phyloP scores from a whole-genome alignment of 2,329 filamentous ascomycete species.

The Sporothrix luriei region DNA sequence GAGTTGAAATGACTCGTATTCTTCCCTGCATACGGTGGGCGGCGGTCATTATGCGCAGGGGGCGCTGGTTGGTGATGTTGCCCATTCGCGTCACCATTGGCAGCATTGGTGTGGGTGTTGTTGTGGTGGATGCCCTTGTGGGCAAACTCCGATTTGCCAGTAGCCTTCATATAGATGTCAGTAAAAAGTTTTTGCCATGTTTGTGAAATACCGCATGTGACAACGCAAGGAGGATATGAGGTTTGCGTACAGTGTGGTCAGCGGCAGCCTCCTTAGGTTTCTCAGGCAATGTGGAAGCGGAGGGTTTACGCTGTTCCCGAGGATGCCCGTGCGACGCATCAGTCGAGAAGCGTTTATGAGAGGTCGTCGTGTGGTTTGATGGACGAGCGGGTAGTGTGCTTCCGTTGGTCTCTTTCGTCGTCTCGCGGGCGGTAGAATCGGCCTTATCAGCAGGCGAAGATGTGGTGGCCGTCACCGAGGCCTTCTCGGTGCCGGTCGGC shows the following conservation, averaged over 20 bases:
- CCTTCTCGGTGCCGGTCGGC: constrained; percentile 35
- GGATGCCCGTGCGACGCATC: constrained; percentile 45
- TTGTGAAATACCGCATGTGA: background rate
- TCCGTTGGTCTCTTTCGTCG: constrained; percentile 44
- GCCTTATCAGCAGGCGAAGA: constrained; percentile 44
- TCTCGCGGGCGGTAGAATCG: constrained; percentile 41
- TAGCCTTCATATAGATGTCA: background rate
- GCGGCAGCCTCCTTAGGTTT: constrained; percentile 47
- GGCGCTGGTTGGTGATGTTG: constrained; percentile 20
- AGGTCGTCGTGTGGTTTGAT: constrained; percentile 43
- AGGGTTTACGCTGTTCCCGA: constrained; percentile 53
- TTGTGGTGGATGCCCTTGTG: constrained; percentile 18
- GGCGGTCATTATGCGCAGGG: constrained; percentile 29
- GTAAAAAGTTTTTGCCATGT: background rate
- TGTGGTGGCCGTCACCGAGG: constrained; percentile 27
- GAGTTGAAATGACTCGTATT: constrained; percentile 23
- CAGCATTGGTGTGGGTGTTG: constrained; percentile 16
- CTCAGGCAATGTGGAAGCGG: constrained; percentile 43
- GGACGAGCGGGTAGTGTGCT: constrained; percentile 42
- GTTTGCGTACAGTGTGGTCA: constrained; percentile 46
- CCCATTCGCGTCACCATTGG: constrained; percentile 23
- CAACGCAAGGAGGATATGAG: background rate
- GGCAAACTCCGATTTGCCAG: constrained; percentile 33
- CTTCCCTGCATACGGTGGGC: constrained; percentile 24
- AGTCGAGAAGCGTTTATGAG: constrained; percentile 51